Percentiles rank a stretch among this genome's conserved stretches.
Evolutionary conservation across 257 asterid genomes (phyloP).

Genomic region (Galeopsis tetrahit): DNA sequence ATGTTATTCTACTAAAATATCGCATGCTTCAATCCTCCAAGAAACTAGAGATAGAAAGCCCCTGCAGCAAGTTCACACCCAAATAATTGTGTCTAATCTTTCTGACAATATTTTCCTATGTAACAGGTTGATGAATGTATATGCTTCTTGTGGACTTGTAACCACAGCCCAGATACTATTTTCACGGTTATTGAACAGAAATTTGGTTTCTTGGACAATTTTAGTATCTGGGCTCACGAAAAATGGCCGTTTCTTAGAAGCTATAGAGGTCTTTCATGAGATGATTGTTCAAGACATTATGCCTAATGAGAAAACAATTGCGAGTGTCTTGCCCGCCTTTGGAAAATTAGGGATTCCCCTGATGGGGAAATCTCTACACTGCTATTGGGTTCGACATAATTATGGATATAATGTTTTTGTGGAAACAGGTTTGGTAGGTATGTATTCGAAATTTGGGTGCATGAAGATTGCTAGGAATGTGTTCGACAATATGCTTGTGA

Average conservation of each 20-base stretch:
- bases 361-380: constrained; percentile 59
- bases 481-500: constrained; percentile 62
- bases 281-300: constrained; percentile 47
- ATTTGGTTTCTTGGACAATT: constrained; percentile 67
- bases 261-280: constrained; percentile 45
- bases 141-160: constrained; percentile 49
- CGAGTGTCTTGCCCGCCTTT: constrained; percentile 60
- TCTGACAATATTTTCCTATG: constrained; percentile 45
- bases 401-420: constrained; percentile 48
- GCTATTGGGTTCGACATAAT: constrained; percentile 51
- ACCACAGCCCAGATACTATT: constrained; percentile 46
- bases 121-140: constrained; percentile 60
- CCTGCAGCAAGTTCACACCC: constrained; percentile 55
- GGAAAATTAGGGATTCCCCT: constrained; percentile 45
- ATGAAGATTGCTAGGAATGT: constrained; percentile 38
- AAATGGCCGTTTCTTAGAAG: constrained; percentile 49
- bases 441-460: constrained; percentile 59
- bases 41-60: constrained; percentile 43
- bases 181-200: constrained; percentile 43
- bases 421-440: constrained; percentile 54
- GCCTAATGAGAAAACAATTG: constrained; percentile 63
- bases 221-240: constrained; percentile 59
- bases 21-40: constrained; percentile 47
- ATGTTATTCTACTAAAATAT: constrained; percentile 31
- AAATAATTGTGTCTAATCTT: constrained; percentile 47